Evolutionary conservation across 192 early-diverging fungal species (phyloP).

Genomic region (Entomortierella beljakovae): DNA sequence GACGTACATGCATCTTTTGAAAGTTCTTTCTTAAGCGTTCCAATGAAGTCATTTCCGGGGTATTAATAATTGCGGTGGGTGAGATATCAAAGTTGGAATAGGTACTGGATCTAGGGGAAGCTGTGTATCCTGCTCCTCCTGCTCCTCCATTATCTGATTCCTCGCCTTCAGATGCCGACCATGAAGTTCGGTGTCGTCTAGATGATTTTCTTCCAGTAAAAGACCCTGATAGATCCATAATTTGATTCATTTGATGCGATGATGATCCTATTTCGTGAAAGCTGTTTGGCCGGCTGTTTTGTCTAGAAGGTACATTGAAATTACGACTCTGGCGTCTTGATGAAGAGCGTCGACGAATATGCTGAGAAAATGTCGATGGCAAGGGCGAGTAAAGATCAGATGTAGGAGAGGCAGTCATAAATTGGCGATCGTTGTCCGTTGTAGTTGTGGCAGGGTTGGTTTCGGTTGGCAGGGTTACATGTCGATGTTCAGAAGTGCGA

Average conservation of each 20-base stretch:
- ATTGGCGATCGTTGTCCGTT: slow-evolving; percentile 8
- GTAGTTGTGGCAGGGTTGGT: slow-evolving; percentile 3
- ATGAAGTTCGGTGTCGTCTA: slow-evolving; percentile 31
- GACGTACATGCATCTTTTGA: slow-evolving; percentile 62
- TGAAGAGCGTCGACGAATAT: slow-evolving; percentile 27
- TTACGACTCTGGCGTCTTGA: slow-evolving; percentile 24
- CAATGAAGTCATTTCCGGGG: slow-evolving; percentile 48
- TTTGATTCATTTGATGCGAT: not conserved
- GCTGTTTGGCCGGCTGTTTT: slow-evolving; percentile 34
- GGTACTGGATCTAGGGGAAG: slow-evolving; percentile 45
- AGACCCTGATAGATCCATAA: slow-evolving; percentile 2
- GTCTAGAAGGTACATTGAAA: slow-evolving; percentile 12
- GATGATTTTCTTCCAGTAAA: slow-evolving; percentile 1
- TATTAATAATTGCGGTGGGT: slow-evolving; percentile 12
- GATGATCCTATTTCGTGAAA: slow-evolving; percentile 27
- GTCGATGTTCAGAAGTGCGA: slow-evolving; percentile 1
- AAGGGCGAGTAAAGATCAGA: slow-evolving; percentile 22
- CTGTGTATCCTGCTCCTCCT: not conserved
- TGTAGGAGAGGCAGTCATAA: slow-evolving; percentile 32
- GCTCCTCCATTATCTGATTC: slow-evolving; percentile 37
- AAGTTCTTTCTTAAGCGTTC: slow-evolving; percentile 60
- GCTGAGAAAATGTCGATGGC: slow-evolving; percentile 26
- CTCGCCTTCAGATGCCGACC: slow-evolving; percentile 54
- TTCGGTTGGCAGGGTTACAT: not conserved
- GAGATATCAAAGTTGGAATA: slow-evolving; percentile 22